Conservation (phyloP, 2,329 filamentous ascomycete species). For the Lecanicillium sp. region DNA sequence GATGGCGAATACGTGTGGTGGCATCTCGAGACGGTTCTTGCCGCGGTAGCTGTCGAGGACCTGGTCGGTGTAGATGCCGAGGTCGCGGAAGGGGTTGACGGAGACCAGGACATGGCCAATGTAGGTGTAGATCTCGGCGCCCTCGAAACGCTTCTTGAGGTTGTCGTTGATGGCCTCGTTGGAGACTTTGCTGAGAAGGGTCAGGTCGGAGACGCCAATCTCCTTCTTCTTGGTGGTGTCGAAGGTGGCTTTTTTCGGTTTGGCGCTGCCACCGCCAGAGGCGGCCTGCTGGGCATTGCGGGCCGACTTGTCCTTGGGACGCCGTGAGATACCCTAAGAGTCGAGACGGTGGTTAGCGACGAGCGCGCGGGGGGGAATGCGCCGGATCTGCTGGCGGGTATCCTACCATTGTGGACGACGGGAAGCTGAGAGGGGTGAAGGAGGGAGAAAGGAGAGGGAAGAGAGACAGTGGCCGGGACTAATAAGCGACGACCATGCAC, state of each 20-base stretch:
- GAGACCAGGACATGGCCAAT: conserved; percentile 99
- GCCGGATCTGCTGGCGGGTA: neutral
- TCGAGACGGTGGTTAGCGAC: neutral
- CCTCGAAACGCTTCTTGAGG: conserved; percentile 95
- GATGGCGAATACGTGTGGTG: conserved; percentile 95
- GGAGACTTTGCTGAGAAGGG: conserved; percentile 94
- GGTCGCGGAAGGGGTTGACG: conserved; percentile 94
- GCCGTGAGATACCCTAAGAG: conserved; percentile 33
- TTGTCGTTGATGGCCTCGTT: conserved; percentile 99
- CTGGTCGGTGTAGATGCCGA: conserved; percentile 95
- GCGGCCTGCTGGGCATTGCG: conserved; percentile 34
- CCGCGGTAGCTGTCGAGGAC: conserved; percentile 92
- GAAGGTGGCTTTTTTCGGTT: conserved; percentile 92
- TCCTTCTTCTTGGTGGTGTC: conserved; percentile 98
- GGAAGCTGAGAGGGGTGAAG: conserved; percentile 6
- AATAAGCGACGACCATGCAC: conserved; percentile 6
- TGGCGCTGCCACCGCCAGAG: conserved; percentile 41
- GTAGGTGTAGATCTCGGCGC: conserved; percentile 98
- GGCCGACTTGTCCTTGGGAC: conserved; percentile 35
- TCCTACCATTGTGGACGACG: conserved; percentile 12
- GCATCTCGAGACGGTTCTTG: conserved; percentile 92
- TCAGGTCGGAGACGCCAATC: conserved; percentile 95
- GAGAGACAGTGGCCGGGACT: neutral
- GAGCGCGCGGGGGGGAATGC: neutral
- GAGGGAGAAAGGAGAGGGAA: neutral